These are phyloP conservation scores for Cyclocybe cylindracea DNA, from an alignment of 768 basidiomycete species.

Conservation along the genomic window DNA sequence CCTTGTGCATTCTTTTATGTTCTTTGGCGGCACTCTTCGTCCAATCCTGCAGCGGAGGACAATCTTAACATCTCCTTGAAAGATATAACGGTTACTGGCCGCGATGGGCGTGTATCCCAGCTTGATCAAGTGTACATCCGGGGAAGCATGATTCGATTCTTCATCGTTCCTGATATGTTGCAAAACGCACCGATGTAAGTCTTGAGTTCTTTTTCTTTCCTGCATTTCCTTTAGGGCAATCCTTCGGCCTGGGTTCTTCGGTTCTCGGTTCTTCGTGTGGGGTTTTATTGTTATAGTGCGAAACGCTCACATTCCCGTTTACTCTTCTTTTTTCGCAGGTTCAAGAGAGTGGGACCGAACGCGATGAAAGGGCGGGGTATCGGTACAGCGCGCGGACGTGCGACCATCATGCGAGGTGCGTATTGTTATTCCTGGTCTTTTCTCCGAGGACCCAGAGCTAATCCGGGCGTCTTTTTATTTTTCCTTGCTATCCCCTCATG, in stretches of 20 bases:
- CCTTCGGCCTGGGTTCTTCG: background rate
- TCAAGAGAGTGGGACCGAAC: constrained; percentile 97
- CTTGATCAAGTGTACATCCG: constrained; percentile 99
- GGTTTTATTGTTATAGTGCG: no score
- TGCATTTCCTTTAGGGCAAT: background rate
- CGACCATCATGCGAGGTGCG: constrained; percentile 97
- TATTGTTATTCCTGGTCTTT: constrained; percentile 9
- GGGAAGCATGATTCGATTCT: constrained; percentile 97
- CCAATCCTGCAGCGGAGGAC: constrained; percentile 77
- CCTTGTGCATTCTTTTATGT: constrained; percentile 6
- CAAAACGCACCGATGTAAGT: constrained; percentile 96
- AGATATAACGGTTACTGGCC: constrained; percentile 96
- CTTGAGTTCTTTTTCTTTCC: background rate
- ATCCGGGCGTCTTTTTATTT: constrained; percentile 17
- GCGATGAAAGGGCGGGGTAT: constrained; percentile 99
- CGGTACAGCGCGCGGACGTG: constrained; percentile 97
- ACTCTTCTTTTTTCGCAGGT: constrained; percentile 55
- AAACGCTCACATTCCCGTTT: constrained; percentile 8
- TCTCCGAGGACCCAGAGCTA: constrained; percentile 3
- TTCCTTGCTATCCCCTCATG: background rate
- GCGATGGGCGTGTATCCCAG: constrained; percentile 98
- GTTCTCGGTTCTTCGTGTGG: no score
- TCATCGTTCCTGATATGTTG: constrained; percentile 99
- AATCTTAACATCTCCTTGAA: constrained; percentile 95
- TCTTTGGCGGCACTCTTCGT: constrained; percentile 14